Evolutionary conservation across 495 filamentous ascomycete genomes (phyloP).

Genomic region (Penicillium mononematosum): DNA sequence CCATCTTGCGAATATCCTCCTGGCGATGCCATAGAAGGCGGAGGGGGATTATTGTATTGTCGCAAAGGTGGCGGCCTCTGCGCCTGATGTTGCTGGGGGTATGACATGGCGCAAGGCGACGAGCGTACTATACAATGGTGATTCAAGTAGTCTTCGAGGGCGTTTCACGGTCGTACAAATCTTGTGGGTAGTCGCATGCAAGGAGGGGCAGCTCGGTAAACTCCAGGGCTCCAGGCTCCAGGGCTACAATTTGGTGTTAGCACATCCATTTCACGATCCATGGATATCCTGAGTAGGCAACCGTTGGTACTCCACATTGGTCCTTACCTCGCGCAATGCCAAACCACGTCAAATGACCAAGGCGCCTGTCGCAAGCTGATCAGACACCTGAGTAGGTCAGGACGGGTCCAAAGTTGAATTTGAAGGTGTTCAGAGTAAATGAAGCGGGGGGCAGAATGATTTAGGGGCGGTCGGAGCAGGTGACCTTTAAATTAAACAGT

Average conservation of each 20-base stretch:
- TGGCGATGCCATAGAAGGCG: slow-evolving; percentile 29
- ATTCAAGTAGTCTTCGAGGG: slow-evolving; percentile 1
- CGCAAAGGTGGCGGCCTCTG: slow-evolving; percentile 51
- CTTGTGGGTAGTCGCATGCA: slow-evolving; percentile 20
- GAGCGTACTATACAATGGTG: slow-evolving; percentile 2
- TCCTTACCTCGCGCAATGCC: neutral
- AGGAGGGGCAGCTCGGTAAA: slow-evolving; percentile 13
- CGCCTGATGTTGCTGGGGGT: slow-evolving; percentile 26
- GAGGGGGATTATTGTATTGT: slow-evolving; percentile 47
- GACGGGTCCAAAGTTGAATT: neutral
- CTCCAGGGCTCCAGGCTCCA: neutral
- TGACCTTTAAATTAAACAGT: slow-evolving; percentile 9
- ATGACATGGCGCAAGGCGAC: slow-evolving; percentile 34
- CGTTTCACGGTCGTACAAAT: slow-evolving; percentile 3
- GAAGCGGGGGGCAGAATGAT: slow-evolving; percentile 8
- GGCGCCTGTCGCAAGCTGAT: neutral
- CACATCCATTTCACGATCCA: neutral
- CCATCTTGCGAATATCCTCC: slow-evolving; percentile 50
- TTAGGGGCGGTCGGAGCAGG: slow-evolving; percentile 14
- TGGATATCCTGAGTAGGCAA: neutral
- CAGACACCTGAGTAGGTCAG: neutral
- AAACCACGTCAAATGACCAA: neutral
- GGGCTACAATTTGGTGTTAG: slow-evolving; percentile 1
- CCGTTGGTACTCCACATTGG: neutral
- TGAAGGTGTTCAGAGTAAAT: slow-evolving; percentile 1